Percentiles rank a stretch among this genome's conserved stretches.
phyloP scores from a whole-genome alignment of 805 yeast species.

The Cyberlindnera suaveolens region DNA sequence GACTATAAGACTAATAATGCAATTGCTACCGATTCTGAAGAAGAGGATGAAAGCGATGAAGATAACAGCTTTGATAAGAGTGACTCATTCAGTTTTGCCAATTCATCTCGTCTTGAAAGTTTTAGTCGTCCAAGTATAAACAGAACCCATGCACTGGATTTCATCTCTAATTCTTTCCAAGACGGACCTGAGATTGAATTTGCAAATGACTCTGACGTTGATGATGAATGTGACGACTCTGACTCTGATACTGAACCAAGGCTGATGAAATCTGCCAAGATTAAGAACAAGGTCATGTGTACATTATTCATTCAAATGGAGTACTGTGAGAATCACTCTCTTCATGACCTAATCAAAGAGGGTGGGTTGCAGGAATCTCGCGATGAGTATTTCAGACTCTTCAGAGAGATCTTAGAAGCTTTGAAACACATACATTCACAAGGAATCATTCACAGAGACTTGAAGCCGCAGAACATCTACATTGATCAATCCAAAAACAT shows the following conservation, averaged over 20 bases:
- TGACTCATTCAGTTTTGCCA: background rate
- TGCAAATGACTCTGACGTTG: conserved; percentile 28
- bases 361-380: conserved; percentile 66
- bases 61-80: conserved; percentile 2
- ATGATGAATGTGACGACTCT: conserved; percentile 18
- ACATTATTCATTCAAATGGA: conserved; percentile 97
- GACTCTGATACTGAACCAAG: conserved; percentile 4
- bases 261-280: conserved; percentile 15
- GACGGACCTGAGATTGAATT: conserved; percentile 48
- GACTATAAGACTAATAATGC: conserved; percentile 28
- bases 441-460: conserved; percentile 91
- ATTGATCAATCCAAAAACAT: conserved; percentile 85
- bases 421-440: conserved; percentile 85
- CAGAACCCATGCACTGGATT: conserved; percentile 46
- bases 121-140: conserved; percentile 22
- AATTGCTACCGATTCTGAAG: conserved; percentile 27
- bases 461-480: conserved; percentile 93
- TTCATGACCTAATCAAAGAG: conserved; percentile 70
- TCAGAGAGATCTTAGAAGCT: conserved; percentile 86
- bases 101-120: conserved; percentile 4
- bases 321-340: conserved; percentile 91
- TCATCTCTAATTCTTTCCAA: conserved; percentile 56
- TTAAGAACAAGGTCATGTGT: conserved; percentile 37
- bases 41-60: conserved; percentile 8
- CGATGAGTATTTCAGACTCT: conserved; percentile 83